phyloP scores from a whole-genome alignment of 2,329 filamentous ascomycete genomes.

The Colletotrichum filicis region DNA sequence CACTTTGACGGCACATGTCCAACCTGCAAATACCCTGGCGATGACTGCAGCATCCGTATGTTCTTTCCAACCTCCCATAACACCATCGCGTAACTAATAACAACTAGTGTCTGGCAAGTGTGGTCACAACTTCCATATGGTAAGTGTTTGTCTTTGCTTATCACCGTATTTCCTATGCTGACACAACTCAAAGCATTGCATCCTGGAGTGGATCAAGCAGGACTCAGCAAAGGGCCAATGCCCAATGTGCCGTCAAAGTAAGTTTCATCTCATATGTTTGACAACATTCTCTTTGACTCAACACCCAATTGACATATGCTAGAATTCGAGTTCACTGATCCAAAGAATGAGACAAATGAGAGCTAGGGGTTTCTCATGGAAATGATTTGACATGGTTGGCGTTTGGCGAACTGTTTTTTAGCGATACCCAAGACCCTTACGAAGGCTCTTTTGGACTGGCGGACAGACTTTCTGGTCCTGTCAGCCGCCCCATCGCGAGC shows the following conservation, averaged over 20 bases:
- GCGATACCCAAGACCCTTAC: conserved; percentile 21
- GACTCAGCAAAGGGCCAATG: conserved; percentile 94
- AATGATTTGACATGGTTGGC: conserved; percentile 22
- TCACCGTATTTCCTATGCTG: conserved; percentile 29
- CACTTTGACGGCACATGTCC: conserved; percentile 98
- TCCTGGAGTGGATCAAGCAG: conserved; percentile 95
- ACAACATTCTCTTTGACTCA: not conserved
- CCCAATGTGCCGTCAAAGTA: conserved; percentile 97
- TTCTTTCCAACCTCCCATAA: conserved; percentile 33
- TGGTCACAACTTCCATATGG: conserved; percentile 98
- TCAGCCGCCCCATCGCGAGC: no score
- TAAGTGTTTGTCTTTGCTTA: conserved; percentile 50
- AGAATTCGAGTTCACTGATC: conserved; percentile 56
- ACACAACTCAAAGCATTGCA: conserved; percentile 78
- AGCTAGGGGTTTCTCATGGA: conserved; percentile 14
- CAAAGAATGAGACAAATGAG: conserved; percentile 45
- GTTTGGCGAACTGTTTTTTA: conserved; percentile 28
- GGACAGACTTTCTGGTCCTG: not conserved
- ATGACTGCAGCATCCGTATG: conserved; percentile 92
- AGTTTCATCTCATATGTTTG: conserved; percentile 38
- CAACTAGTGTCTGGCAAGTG: conserved; percentile 89
- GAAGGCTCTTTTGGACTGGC: not conserved
- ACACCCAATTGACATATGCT: not conserved
- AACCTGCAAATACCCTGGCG: conserved; percentile 96
- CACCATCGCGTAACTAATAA: not conserved